Conservation (phyloP, 2,329 filamentous ascomycete species). For the Pyrenophora seminiperda region DNA sequence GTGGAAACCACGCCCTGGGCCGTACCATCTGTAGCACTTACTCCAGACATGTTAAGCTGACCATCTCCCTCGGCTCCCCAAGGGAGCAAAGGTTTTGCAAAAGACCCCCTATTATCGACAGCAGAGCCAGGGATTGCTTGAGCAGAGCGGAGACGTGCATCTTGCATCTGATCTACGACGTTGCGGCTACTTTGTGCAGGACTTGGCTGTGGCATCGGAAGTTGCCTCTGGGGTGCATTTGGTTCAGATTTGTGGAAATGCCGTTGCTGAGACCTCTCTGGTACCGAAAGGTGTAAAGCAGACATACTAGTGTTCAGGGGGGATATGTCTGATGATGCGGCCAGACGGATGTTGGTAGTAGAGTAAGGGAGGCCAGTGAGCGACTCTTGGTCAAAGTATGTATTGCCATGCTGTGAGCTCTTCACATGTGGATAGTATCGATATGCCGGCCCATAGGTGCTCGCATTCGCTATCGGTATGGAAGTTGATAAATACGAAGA, state of each 20-base stretch:
- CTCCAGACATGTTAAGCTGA: constrained; percentile 16
- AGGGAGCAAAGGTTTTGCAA: constrained; percentile 27
- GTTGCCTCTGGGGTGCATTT: constrained; percentile 31
- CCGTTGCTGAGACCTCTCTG: constrained; percentile 29
- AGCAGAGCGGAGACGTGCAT: constrained; percentile 35
- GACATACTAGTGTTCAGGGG: constrained; percentile 36
- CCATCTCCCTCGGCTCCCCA: constrained; percentile 26
- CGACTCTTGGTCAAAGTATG: constrained; percentile 31
- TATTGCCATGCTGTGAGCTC: constrained; percentile 12
- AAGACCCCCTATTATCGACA: constrained; percentile 14
- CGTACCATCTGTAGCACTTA: constrained; percentile 15
- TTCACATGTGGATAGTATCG: constrained; percentile 23
- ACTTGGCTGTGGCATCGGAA: constrained; percentile 42
- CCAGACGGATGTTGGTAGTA: constrained; percentile 15
- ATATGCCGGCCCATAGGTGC: constrained; percentile 22
- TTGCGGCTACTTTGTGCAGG: constrained; percentile 32
- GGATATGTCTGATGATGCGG: constrained; percentile 28
- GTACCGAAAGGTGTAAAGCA: constrained; percentile 35
- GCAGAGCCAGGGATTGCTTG: constrained; percentile 24
- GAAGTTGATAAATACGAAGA: constrained; percentile 26
- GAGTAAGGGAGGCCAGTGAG: constrained; percentile 31
- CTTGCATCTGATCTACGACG: constrained; percentile 40
- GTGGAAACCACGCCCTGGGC: constrained; percentile 1
- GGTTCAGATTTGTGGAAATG: constrained; percentile 20
- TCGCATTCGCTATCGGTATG: constrained; percentile 15